Conservation (phyloP, 768 basidiomycete genomes). For the Hygrocybe punicea region DNA sequence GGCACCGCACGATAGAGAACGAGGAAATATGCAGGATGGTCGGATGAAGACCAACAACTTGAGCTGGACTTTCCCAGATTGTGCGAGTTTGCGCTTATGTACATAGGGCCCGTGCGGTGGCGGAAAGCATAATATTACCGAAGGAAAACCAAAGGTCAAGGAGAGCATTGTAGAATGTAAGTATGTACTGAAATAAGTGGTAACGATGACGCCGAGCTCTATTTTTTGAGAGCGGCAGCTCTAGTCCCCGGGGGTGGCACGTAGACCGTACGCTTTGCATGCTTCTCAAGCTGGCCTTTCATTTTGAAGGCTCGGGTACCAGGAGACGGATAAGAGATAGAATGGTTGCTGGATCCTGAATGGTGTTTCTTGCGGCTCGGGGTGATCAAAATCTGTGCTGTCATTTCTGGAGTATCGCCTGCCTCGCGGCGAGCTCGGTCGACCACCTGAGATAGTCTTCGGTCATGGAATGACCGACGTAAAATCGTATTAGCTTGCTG, state of each 20-base stretch:
- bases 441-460: too few species aligned
- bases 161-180: too few species aligned
- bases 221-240: conserved; percentile 5
- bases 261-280: background rate
- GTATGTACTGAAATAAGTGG: too few species aligned
- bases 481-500: background rate
- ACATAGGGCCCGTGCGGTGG: conserved; percentile 6
- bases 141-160: too few species aligned
- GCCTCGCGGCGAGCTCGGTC: too few species aligned
- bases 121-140: too few species aligned
- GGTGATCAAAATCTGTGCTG: too few species aligned
- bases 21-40: conserved; percentile 6
- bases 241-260: conserved; percentile 1
- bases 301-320: conserved; percentile 2
- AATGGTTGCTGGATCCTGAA: background rate
- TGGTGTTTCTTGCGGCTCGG: background rate
- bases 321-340: background rate
- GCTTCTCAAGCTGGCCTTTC: background rate
- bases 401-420: too few species aligned
- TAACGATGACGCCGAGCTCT: too few species aligned
- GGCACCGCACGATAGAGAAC: conserved; percentile 74
- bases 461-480: too few species aligned
- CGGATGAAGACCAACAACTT: background rate
- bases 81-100: background rate
- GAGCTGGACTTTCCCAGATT: background rate